Base-by-base conservation (phyloP, 2,329 filamentous ascomycete genomes). In the Claviceps citrina region DNA sequence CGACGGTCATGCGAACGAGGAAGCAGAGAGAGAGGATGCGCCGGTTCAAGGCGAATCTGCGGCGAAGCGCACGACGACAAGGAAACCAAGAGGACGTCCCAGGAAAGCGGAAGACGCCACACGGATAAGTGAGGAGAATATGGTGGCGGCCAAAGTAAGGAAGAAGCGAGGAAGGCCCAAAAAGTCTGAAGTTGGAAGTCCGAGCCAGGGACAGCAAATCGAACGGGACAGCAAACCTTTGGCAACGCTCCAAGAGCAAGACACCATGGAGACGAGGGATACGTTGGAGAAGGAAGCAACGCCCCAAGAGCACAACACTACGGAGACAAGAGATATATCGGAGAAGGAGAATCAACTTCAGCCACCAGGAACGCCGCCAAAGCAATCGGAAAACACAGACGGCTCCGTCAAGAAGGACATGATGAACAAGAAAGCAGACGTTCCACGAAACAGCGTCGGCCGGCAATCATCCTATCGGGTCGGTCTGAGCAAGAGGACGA, bases 381-480 rank as follows among this genome's bases (percentile, higher is more conserved):
- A 33, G n/a, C 15, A 4, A 26, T 15, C 35, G n/a, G 32, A 41
- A 4, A 9, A n/a, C 16, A 34, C 22, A 15, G 28, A 35, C 15
- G n/a, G 8, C 24, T 27, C 31, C 10, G 19, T 13, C 7, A 24
- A 22, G 19, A 26, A 35, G 7, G 15, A 27, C 28, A 16, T 15
- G 37, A 43, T 39, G 40, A 34, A 12, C 22, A 49, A 43, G 12
- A 49, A 39, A 30, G 39, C 38, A 38, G 37, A 31, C 24, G 31
- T 39, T 38, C 38, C 44, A 31, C 41, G 43, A 12, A 49, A 49
- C 39, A 25, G 24, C 24, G 27, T 42, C 5, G 46, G 49, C 12
- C 68, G 64, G 44, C 65, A 66, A 13, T 46, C 62, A 13, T n/a
- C n/a, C n/a, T 69, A 66, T 45, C 60, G 69, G 13, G 67, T 73